These are phyloP conservation scores for Inga leiocalycina DNA, from an alignment of 306 rosid genomes.

Conservation along the genomic window DNA sequence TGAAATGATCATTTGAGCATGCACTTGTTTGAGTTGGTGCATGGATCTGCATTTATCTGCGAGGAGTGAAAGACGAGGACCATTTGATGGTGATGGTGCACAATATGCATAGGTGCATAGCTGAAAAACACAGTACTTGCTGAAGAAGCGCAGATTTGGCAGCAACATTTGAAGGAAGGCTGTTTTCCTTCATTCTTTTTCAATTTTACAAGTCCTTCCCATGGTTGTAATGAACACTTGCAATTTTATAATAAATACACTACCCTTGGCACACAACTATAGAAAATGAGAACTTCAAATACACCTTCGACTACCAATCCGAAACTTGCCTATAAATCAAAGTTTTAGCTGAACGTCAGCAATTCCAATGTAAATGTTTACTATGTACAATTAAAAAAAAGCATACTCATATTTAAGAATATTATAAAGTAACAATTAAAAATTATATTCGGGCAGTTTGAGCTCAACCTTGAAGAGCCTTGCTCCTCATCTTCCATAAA, in stretches of 20 bases:
- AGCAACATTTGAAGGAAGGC: constrained; percentile 37
- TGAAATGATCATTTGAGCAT: constrained; percentile 45
- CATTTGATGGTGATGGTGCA: constrained; percentile 11
- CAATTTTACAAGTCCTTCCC: neutral
- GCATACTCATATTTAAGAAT: neutral
- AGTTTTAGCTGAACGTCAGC: neutral
- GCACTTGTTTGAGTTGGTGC: constrained; percentile 45
- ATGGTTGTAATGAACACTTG: neutral
- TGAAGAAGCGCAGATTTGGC: constrained; percentile 30
- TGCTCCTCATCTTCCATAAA: neutral
- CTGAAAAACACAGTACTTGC: neutral
- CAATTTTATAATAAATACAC: neutral
- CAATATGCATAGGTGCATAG: constrained; percentile 1
- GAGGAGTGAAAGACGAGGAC: constrained; percentile 33
- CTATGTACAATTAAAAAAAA: neutral
- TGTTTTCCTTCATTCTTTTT: neutral
- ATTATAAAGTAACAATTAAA: neutral
- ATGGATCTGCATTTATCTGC: constrained; percentile 41
- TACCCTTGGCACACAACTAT: neutral
- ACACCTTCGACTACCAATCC: neutral
- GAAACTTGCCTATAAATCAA: neutral
- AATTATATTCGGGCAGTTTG: neutral
- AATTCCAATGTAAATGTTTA: neutral
- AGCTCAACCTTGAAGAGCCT: constrained; percentile 2
- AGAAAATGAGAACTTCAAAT: neutral